A percentile compares a stretch with the other conserved stretches of the same genome.
phyloP scores from a whole-genome alignment of 495 filamentous ascomycete genomes.

The Aspergillus bertholletiae region DNA sequence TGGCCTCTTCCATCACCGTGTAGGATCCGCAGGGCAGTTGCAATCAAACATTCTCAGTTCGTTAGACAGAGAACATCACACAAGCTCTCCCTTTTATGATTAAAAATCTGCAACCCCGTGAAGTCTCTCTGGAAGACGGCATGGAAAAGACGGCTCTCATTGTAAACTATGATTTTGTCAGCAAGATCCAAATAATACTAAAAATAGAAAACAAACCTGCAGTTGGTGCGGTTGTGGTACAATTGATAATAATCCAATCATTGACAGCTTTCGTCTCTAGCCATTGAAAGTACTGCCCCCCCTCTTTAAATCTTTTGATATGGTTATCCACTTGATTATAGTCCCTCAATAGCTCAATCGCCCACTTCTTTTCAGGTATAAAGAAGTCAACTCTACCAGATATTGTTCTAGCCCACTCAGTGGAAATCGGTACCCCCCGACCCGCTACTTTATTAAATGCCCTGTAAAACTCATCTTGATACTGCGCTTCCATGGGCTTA shows the following conservation, averaged over 20 bases:
- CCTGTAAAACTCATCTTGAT: constrained; percentile 22
- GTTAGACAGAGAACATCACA: background rate
- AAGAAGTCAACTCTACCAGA: constrained; percentile 19
- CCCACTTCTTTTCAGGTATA: constrained; percentile 19
- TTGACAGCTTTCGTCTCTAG: constrained; percentile 7
- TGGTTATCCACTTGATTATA: constrained; percentile 12
- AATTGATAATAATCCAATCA: constrained; percentile 17
- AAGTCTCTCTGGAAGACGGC: background rate
- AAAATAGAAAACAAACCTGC: background rate
- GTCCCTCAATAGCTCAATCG: constrained; percentile 18
- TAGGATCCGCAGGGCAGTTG: no score
- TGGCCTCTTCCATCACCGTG: no score
- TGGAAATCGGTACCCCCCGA: constrained; percentile 16
- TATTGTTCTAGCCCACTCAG: constrained; percentile 15
- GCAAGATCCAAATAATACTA: background rate
- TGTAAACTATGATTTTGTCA: background rate
- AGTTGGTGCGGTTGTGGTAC: background rate
- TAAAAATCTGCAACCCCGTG: background rate
- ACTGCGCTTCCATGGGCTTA: constrained; percentile 18
- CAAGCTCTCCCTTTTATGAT: background rate
- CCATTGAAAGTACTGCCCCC: constrained; percentile 15
- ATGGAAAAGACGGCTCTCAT: background rate
- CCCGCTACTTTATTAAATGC: constrained; percentile 14
- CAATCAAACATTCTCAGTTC: background rate
- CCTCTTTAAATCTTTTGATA: constrained; percentile 10